These are phyloP conservation scores for Coemansia sp. DNA, from an alignment of 192 early-diverging fungal species.

Conservation along the genomic window DNA sequence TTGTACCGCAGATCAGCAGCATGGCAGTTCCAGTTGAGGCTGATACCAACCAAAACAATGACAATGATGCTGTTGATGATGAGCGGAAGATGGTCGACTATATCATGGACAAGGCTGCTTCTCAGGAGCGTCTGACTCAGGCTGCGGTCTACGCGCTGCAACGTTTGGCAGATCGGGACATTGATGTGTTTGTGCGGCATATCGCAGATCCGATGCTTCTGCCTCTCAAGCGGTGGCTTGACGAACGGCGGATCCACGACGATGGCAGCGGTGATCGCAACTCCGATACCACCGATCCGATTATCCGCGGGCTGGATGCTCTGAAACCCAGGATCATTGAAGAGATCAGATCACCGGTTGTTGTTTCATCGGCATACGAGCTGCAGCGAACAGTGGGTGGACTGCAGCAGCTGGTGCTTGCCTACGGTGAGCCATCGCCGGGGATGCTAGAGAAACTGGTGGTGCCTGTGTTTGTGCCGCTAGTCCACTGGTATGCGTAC, in stretches of 20 bases:
- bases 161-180: conserved; percentile 16
- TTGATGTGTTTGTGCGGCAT: conserved; percentile 24
- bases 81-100: conserved; percentile 5
- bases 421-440: conserved; percentile 62
- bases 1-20: conserved; percentile 29
- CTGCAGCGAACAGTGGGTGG: conserved; percentile 49
- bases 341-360: neutral
- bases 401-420: conserved; percentile 59
- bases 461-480: conserved; percentile 50
- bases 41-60: too few species aligned
- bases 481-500: conserved; percentile 62
- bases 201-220: conserved; percentile 52
- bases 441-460: conserved; percentile 59
- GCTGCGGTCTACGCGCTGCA: conserved; percentile 29
- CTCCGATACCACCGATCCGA: too few species aligned
- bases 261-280: too few species aligned
- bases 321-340: conserved; percentile 11
- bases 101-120: conserved; percentile 10
- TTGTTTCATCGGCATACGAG: conserved; percentile 47
- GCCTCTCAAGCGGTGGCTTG: conserved; percentile 49
- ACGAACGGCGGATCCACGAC: neutral
- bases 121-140: conserved; percentile 11
- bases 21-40: neutral
- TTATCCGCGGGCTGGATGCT: neutral
- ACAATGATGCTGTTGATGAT: too few species aligned